These are phyloP conservation scores for Lasiodiplodia theobromae DNA, from an alignment of 2,329 filamentous ascomycete species.

Conservation along the genomic window DNA sequence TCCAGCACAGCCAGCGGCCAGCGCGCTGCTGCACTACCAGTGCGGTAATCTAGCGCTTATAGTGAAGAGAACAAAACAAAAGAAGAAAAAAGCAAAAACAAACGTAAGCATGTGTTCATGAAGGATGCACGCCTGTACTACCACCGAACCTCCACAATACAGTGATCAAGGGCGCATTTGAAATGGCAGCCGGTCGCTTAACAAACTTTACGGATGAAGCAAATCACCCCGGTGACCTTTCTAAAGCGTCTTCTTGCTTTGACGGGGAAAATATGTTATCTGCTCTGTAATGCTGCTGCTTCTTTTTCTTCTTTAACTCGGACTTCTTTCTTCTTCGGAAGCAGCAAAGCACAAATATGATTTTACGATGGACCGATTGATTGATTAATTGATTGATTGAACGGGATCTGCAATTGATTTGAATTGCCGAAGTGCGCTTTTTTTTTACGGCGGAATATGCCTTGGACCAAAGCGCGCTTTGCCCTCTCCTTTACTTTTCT, in stretches of 20 bases:
- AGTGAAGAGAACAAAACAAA: background rate
- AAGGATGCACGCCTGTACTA: conserved; percentile 24
- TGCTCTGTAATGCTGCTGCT: background rate
- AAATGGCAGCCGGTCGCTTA: conserved; percentile 6
- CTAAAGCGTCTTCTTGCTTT: conserved; percentile 9
- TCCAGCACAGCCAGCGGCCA: background rate
- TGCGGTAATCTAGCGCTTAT: background rate
- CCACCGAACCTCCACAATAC: background rate
- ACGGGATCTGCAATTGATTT: background rate
- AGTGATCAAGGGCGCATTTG: conserved; percentile 2
- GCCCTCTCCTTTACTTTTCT: background rate
- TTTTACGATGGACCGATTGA: conserved; percentile 21
- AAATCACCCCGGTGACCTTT: background rate
- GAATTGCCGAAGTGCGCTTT: background rate
- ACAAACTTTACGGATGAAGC: background rate
- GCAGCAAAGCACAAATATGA: conserved; percentile 14
- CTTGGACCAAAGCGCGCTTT: background rate
- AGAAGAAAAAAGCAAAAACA: background rate
- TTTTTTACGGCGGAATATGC: conserved; percentile 1
- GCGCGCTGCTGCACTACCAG: background rate
- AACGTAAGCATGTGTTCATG: conserved; percentile 11
- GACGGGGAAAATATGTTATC: background rate
- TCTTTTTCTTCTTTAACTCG: background rate
- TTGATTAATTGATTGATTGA: conserved; percentile 6
- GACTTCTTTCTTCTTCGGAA: background rate